A percentile compares a stretch with the other conserved stretches of the same genome.
Evolutionary conservation across 2,329 filamentous ascomycete genomes (phyloP).

Genomic region (Hawksworthiomyces lignivorus): DNA sequence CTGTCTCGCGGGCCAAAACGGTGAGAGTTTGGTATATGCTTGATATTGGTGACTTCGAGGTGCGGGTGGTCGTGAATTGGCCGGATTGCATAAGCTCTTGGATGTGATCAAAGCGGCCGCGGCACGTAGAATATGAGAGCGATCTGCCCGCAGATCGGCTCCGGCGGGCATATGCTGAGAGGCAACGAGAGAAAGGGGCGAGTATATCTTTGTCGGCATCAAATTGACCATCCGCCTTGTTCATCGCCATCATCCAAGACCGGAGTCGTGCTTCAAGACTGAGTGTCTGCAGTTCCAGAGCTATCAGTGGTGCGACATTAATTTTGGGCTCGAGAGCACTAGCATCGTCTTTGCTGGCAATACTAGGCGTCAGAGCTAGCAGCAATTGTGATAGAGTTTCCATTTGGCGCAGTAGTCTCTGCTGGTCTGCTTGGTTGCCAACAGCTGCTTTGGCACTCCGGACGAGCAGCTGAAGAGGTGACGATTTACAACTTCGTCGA

Average conservation of each 20-base stretch:
- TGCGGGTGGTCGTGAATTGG: conserved; percentile 23
- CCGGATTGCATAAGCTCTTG: conserved; percentile 28
- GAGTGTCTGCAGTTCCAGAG: conserved; percentile 56
- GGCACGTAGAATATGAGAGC: conserved; percentile 32
- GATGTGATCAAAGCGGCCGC: conserved; percentile 27
- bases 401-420: conserved; percentile 57
- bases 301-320: conserved; percentile 47
- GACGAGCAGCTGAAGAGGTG: conserved; percentile 51
- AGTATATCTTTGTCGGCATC: conserved; percentile 57
- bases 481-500: conserved; percentile 41
- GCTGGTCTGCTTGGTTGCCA: conserved; percentile 33
- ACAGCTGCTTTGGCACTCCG: conserved; percentile 30
- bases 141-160: conserved; percentile 23
- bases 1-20: conserved; percentile 35
- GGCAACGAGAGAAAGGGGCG: conserved; percentile 56
- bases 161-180: conserved; percentile 53
- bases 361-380: conserved; percentile 57
- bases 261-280: conserved; percentile 54
- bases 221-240: conserved; percentile 28
- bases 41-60: conserved; percentile 36
- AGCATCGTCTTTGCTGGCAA: conserved; percentile 56
- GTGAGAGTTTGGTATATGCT: conserved; percentile 45
- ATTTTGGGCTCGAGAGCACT: conserved; percentile 44
- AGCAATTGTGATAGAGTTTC: conserved; percentile 59
- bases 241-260: conserved; percentile 56